These are phyloP conservation scores for Corinectria fuckeliana DNA, from an alignment of 2,329 filamentous ascomycete genomes.

Conservation along the genomic window DNA sequence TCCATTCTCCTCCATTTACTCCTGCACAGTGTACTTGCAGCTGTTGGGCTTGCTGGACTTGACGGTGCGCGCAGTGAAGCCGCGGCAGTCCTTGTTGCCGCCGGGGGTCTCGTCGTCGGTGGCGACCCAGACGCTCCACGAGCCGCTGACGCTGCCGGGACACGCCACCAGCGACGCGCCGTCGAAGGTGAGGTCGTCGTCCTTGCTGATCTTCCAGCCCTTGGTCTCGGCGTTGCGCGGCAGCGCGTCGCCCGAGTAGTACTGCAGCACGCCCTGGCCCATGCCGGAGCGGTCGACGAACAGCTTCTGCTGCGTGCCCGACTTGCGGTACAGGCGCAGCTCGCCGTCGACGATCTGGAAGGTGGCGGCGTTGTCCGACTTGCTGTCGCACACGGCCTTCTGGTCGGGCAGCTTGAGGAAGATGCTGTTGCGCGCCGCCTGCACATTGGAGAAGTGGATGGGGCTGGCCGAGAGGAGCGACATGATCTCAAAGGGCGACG, in stretches of 20 bases:
- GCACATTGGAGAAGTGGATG: conserved; percentile 55
- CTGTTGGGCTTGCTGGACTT: conserved; percentile 41
- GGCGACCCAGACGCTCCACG: conserved; percentile 50
- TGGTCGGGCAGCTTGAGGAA: conserved; percentile 52
- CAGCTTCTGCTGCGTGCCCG: conserved; percentile 53
- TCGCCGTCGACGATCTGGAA: conserved; percentile 55
- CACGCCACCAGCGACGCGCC: conserved; percentile 58
- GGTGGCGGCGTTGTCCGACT: conserved; percentile 51
- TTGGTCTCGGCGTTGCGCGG: conserved; percentile 53
- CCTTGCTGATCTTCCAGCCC: conserved; percentile 53
- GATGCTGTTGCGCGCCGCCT: conserved; percentile 53
- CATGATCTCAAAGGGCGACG: conserved; percentile 55
- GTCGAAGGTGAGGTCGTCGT: conserved; percentile 54
- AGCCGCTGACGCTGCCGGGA: conserved; percentile 49
- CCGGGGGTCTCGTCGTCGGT: conserved; percentile 44
- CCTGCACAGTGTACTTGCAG: conserved; percentile 44
- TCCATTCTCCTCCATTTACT: neutral
- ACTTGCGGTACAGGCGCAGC: conserved; percentile 53
- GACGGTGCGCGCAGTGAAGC: conserved; percentile 43
- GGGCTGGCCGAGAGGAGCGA: conserved; percentile 56
- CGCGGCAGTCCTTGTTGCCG: conserved; percentile 46
- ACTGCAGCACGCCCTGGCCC: conserved; percentile 62
- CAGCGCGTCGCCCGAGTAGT: conserved; percentile 50
- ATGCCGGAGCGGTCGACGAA: conserved; percentile 65
- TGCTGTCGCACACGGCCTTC: conserved; percentile 56